Base-by-base conservation (phyloP, 768 basidiomycete genomes). In the Botryobasidium botryosum region DNA sequence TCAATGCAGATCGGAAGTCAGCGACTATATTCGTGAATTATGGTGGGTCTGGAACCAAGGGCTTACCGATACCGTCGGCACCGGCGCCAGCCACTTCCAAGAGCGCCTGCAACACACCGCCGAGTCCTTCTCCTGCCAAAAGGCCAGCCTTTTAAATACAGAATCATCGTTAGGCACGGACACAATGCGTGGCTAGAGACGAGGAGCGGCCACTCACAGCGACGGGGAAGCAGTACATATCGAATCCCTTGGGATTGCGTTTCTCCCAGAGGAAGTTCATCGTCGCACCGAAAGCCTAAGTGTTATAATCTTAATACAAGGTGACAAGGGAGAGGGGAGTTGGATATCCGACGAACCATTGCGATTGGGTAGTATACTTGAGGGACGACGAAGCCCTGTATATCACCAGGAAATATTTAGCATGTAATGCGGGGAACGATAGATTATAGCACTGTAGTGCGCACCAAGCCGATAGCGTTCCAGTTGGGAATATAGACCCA, bases 141-240 rank as follows among this genome's bases (percentile, higher is more conserved):
- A 72, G 58, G 51, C 73, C 73, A 43, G 68, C 69, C n/a, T n/a
- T n/a, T n/a, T n/a, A n/a, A n/a, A n/a, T n/a, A n/a, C n/a, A n/a
- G n/a, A n/a, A n/a, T n/a, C n/a, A n/a, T n/a, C n/a, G n/a, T n/a
- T n/a, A n/a, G n/a, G n/a, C n/a, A n/a, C n/a, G n/a, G n/a, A n/a
- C n/a, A n/a, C n/a, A n/a, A n/a, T n/a, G n/a, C n/a, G n/a, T n/a
- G n/a, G n/a, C n/a, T n/a, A n/a, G n/a, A n/a, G n/a, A n/a, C n/a
- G n/a, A n/a, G n/a, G n/a, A n/a, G n/a, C n/a, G n/a, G n/a, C n/a
- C n/a, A n/a, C n/a, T n/a, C n/a, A n/a, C 69, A 40, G 71, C 61
- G 50, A 72, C 47, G 25, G 71, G 66, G 52, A 73, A 75, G 65
- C 72, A 71, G 57, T 72, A 73, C 68, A 72, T 68, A 50, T 74